Conservation (phyloP, 1,284 basidiomycete species). For the Leccinum pachyderme region DNA sequence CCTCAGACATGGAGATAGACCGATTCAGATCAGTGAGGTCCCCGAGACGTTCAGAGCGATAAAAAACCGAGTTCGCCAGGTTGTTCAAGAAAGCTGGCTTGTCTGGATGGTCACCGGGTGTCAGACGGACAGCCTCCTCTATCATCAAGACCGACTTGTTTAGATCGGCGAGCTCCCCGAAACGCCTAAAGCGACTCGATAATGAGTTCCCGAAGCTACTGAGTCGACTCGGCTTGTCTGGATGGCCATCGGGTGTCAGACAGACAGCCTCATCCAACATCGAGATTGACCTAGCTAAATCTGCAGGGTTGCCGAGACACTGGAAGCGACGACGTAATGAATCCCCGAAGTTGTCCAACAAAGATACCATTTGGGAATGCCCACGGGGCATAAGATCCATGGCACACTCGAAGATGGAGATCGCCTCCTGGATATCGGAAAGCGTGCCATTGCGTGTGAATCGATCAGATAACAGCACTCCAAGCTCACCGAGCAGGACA, state of each 20-base stretch:
- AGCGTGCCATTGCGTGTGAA: not conserved
- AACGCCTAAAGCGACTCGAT: not conserved
- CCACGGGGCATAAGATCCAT: not conserved
- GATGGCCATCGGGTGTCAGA: too few relatives aligned
- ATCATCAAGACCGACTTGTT: too few relatives aligned
- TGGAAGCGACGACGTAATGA: too few relatives aligned
- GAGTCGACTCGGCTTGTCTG: too few relatives aligned
- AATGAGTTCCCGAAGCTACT: not conserved
- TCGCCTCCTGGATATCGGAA: not conserved
- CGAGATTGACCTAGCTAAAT: too few relatives aligned
- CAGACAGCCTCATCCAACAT: too few relatives aligned
- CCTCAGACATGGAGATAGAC: not conserved
- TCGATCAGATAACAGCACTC: not conserved
- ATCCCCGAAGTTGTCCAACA: not conserved
- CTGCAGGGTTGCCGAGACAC: too few relatives aligned
- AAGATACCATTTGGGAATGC: not conserved
- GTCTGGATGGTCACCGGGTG: too few relatives aligned
- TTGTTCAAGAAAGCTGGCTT: too few relatives aligned
- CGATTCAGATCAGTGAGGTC: not conserved
- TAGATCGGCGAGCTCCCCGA: not conserved
- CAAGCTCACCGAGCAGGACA: not conserved
- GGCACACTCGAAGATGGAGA: not conserved
- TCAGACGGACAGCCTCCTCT: too few relatives aligned
- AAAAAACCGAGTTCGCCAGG: too few relatives aligned
- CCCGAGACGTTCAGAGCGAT: too few relatives aligned